Evolutionary conservation across 108 stramenopile species (phyloP).

Genomic region (Cyclotella baltica): DNA sequence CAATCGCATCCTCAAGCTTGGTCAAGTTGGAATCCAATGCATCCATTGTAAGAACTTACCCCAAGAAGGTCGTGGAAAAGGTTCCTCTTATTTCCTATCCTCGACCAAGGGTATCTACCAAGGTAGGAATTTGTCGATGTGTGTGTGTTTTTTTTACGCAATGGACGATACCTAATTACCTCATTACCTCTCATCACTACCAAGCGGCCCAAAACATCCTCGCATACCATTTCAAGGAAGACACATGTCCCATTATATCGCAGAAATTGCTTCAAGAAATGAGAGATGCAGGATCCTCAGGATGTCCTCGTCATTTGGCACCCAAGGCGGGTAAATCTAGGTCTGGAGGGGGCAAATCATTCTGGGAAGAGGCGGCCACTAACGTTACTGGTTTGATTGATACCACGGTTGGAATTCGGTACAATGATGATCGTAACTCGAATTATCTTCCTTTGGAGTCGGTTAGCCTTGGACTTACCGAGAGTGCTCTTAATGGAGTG

Average conservation of each 20-base stretch:
- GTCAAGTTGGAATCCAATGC: conserved; percentile 72
- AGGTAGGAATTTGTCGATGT: background rate
- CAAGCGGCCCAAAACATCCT: conserved; percentile 70
- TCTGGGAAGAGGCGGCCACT: conserved; percentile 18
- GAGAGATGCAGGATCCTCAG: conserved; percentile 17
- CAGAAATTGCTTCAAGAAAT: conserved; percentile 30
- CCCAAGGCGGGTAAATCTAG: conserved; percentile 38
- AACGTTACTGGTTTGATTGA: conserved; percentile 28
- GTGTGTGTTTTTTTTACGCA: background rate
- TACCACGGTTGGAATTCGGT: conserved; percentile 38
- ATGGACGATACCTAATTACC: too few species aligned
- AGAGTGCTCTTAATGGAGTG: conserved; percentile 4
- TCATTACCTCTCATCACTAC: conserved; percentile 56
- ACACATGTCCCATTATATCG: conserved; percentile 36
- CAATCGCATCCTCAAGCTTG: conserved; percentile 53
- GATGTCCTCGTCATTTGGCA: conserved; percentile 11
- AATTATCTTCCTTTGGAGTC: conserved; percentile 22
- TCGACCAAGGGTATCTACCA: conserved; percentile 28
- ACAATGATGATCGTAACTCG: conserved; percentile 18
- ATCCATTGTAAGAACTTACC: conserved; percentile 58
- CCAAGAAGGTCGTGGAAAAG: conserved; percentile 52
- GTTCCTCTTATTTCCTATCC: conserved; percentile 66
- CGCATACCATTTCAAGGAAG: conserved; percentile 30
- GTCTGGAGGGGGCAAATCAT: conserved; percentile 28
- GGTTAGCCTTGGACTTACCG: background rate